phyloP scores from a whole-genome alignment of 1,284 basidiomycete species.

The Athelia psychrophila region DNA sequence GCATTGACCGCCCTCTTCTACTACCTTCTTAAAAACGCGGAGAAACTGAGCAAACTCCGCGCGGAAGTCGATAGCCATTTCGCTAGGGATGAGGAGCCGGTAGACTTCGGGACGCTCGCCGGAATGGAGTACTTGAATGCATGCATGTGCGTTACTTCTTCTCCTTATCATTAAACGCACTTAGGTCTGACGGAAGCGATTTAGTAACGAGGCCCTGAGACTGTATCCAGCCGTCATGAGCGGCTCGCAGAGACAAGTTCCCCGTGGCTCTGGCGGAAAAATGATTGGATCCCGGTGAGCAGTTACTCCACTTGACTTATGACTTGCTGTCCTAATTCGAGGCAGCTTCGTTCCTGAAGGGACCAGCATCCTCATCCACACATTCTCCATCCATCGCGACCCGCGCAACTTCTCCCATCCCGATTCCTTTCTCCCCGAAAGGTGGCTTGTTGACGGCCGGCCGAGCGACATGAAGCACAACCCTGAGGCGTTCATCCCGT shows the following conservation, averaged over 20 bases:
- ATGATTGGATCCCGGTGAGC: no score
- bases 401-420: conserved; percentile 33
- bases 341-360: conserved; percentile 32
- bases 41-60: background rate
- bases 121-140: conserved; percentile 28
- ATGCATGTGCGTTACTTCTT: conserved; percentile 25
- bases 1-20: conserved; percentile 5
- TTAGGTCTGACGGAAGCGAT: no score
- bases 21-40: conserved; percentile 7
- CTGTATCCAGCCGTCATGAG: conserved; percentile 14
- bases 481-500: conserved; percentile 28
- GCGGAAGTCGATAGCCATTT: conserved; percentile 13
- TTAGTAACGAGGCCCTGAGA: conserved; percentile 15
- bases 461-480: conserved; percentile 24
- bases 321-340: background rate
- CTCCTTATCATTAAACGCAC: no score
- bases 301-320: background rate
- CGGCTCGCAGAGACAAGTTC: no score
- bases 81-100: conserved; percentile 19
- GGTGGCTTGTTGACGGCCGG: conserved; percentile 31
- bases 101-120: conserved; percentile 15
- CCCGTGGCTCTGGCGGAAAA: no score
- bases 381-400: conserved; percentile 35
- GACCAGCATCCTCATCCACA: conserved; percentile 31
- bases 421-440: conserved; percentile 32